Conservation (phyloP, 306 rosid genomes). For the Malus orientalis region DNA sequence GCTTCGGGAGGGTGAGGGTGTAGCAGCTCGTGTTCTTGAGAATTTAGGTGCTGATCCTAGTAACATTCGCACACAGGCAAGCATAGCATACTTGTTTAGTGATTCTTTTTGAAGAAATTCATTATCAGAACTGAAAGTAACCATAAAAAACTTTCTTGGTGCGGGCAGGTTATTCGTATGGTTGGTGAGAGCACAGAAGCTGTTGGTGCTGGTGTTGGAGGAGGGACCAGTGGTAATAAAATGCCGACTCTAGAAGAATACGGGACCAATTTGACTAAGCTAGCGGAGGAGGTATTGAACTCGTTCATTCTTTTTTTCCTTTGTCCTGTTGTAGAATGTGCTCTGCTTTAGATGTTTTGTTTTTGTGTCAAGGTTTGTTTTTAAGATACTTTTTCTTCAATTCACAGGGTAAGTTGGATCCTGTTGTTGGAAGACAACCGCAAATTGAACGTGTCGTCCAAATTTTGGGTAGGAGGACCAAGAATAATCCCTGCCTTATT, state of each 20-base stretch:
- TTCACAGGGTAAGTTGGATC: slow-evolving; percentile 84
- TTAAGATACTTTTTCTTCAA: neutral
- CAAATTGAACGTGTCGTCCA: slow-evolving; percentile 95
- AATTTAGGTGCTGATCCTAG: slow-evolving; percentile 91
- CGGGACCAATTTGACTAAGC: slow-evolving; percentile 91
- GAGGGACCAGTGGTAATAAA: slow-evolving; percentile 80
- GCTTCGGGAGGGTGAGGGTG: slow-evolving; percentile 97
- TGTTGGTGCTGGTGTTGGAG: slow-evolving; percentile 82
- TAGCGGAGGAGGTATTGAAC: slow-evolving; percentile 76
- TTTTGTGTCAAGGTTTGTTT: neutral
- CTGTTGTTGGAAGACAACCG: slow-evolving; percentile 89
- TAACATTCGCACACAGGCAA: slow-evolving; percentile 90
- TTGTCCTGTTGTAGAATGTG: neutral
- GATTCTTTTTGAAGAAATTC: neutral
- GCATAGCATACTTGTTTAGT: slow-evolving; percentile 4
- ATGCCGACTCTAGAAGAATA: slow-evolving; percentile 97
- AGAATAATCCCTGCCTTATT: slow-evolving; percentile 90
- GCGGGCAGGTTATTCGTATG: slow-evolving; percentile 89
- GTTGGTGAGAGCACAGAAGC: slow-evolving; percentile 98
- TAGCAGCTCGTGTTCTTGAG: slow-evolving; percentile 96
- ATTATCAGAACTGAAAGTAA: neutral
- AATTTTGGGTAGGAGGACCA: slow-evolving; percentile 84
- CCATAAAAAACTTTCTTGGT: neutral
- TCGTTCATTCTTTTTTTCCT: neutral
- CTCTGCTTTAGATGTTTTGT: neutral